Evolutionary conservation across 202 grass and related monocot species (phyloP).

Genomic region (Panicum virgatum): DNA sequence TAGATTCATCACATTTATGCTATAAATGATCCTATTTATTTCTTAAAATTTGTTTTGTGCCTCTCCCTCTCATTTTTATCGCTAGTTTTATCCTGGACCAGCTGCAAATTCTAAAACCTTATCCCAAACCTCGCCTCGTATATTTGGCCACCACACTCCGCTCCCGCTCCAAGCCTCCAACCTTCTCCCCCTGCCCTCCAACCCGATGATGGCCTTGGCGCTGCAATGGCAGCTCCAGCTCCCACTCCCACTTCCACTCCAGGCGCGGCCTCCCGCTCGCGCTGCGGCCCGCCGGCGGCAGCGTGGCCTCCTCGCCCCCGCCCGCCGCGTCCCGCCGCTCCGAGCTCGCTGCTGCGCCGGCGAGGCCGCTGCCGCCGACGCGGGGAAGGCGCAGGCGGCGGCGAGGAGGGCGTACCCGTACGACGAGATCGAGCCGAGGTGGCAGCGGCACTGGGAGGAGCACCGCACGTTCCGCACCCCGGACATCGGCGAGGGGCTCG

Average conservation of each 20-base stretch:
- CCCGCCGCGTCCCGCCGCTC: constrained; percentile 20
- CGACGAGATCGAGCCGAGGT: constrained; percentile 78
- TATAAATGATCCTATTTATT: background rate
- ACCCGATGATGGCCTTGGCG: constrained; percentile 38
- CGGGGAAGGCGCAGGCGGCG: constrained; percentile 35
- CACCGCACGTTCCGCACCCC: constrained; percentile 77
- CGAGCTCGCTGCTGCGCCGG: constrained; percentile 31
- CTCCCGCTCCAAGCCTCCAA: background rate
- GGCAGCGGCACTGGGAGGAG: constrained; percentile 92
- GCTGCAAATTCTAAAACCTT: constrained; percentile 38
- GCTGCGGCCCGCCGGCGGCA: background rate
- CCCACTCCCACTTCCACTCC: constrained; percentile 40
- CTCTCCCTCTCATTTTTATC: background rate
- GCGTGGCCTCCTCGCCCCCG: constrained; percentile 1
- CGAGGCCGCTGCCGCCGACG: background rate
- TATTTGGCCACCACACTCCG: constrained; percentile 10
- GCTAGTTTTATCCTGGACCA: background rate
- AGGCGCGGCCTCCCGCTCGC: constrained; percentile 8
- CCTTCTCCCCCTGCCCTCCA: background rate
- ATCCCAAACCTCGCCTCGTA: constrained; percentile 31
- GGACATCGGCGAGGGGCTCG: constrained; percentile 65
- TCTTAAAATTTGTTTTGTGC: background rate
- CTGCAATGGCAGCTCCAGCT: constrained; percentile 46
- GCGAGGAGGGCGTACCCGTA: constrained; percentile 79
- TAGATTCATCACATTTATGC: background rate